These are phyloP conservation scores for Anthracocystis walkeri DNA, from an alignment of 1,284 basidiomycete genomes.

Conservation along the genomic window DNA sequence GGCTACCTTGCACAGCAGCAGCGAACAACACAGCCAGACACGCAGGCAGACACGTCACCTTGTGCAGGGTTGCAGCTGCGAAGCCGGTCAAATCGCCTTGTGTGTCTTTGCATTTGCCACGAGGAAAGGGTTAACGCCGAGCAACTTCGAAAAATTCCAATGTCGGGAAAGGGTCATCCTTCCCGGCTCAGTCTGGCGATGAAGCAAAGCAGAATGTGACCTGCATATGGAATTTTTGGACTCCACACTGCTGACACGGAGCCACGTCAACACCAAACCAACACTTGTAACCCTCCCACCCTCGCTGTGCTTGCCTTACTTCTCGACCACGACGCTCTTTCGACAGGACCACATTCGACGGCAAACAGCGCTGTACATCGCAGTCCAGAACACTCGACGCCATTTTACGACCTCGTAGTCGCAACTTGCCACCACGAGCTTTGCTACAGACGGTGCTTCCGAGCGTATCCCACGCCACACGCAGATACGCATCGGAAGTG, in stretches of 20 bases:
- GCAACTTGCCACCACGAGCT: neutral
- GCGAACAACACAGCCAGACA: neutral
- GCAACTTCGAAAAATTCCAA: neutral
- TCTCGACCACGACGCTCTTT: neutral
- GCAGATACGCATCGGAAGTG: constrained; percentile 7
- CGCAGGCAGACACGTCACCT: constrained; percentile 7
- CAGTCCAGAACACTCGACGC: neutral
- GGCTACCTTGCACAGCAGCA: neutral
- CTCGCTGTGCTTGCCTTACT: neutral
- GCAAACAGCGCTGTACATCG: too few species aligned
- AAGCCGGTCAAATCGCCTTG: neutral
- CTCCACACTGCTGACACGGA: constrained; percentile 1
- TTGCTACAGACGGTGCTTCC: constrained; percentile 3
- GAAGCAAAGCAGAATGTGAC: neutral
- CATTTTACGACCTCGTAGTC: neutral
- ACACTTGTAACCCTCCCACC: neutral
- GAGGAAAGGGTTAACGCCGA: constrained; percentile 2
- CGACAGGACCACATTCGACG: neutral
- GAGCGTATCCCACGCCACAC: neutral
- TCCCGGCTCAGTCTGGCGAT: neutral
- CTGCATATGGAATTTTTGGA: neutral
- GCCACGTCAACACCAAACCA: constrained; percentile 7
- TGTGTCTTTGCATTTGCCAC: neutral
- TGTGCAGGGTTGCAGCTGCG: neutral
- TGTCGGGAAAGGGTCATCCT: too few species aligned